Evolutionary conservation across 2,329 filamentous ascomycete species (phyloP).

Genomic region (Sporothrix variecibatus): DNA sequence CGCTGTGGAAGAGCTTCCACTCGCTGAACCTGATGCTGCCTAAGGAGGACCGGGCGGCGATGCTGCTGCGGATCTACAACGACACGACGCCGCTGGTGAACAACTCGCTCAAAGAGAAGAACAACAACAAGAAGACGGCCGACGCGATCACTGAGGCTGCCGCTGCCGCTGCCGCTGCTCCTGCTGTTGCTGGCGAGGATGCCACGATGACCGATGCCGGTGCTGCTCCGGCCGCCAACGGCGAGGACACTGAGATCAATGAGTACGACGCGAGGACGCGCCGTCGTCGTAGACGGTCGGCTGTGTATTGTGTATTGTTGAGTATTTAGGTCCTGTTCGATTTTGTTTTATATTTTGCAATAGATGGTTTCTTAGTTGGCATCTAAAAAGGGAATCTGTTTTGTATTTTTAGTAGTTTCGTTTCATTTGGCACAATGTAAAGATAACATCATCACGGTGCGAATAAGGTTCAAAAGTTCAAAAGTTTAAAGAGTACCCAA

Average conservation of each 20-base stretch:
- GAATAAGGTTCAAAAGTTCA: background rate
- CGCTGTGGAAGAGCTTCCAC: slow-evolving; percentile 89
- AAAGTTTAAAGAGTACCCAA: background rate
- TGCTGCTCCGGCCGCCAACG: background rate
- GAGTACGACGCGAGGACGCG: slow-evolving; percentile 32
- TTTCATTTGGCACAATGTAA: background rate
- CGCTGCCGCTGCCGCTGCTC: slow-evolving; percentile 19
- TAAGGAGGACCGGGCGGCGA: slow-evolving; percentile 91
- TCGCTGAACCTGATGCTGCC: slow-evolving; percentile 96
- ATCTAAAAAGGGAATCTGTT: background rate
- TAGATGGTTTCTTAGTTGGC: background rate
- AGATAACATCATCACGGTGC: background rate
- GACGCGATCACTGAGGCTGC: slow-evolving; percentile 13
- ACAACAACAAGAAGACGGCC: slow-evolving; percentile 7
- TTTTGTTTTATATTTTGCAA: background rate
- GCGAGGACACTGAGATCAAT: slow-evolving; percentile 19
- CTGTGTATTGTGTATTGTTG: background rate
- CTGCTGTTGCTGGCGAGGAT: slow-evolving; percentile 22
- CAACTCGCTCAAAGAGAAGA: slow-evolving; percentile 53
- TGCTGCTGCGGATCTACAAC: slow-evolving; percentile 89
- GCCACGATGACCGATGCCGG: slow-evolving; percentile 17
- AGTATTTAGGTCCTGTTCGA: background rate
- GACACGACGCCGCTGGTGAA: slow-evolving; percentile 84
- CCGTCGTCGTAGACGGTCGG: slow-evolving; percentile 25
- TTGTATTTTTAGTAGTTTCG: background rate